Conservation (phyloP, 305 asterid genomes). For the Fraxinus velutina region DNA sequence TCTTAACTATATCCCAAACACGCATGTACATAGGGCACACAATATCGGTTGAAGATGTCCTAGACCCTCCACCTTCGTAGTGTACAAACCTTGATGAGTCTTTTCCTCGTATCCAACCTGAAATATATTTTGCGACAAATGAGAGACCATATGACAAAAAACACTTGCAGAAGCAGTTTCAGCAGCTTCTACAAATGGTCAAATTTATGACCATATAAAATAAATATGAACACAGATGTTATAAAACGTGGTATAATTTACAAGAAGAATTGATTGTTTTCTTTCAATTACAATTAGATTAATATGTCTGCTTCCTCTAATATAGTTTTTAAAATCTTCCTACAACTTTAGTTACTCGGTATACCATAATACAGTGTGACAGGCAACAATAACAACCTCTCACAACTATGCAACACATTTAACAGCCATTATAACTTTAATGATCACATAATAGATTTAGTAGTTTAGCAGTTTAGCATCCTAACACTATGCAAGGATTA, state of each 20-base stretch:
- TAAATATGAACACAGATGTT: not conserved
- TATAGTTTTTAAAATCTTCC: not conserved
- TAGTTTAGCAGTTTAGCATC: not conserved
- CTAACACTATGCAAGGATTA: not conserved
- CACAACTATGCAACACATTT: not conserved
- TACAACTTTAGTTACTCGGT: not conserved
- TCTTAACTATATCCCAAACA: constrained; percentile 80
- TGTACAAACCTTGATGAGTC: constrained; percentile 84
- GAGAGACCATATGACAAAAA: constrained; percentile 3
- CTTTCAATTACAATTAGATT: not conserved
- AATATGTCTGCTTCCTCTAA: not conserved
- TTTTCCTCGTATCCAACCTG: constrained; percentile 91
- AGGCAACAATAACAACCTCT: not conserved
- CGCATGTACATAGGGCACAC: constrained; percentile 99
- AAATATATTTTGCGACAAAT: constrained; percentile 20
- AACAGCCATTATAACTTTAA: not conserved
- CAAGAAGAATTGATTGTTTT: not conserved
- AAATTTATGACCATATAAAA: not conserved
- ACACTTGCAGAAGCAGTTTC: constrained; percentile 3
- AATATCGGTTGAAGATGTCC: constrained; percentile 89
- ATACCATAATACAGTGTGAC: not conserved
- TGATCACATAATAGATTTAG: not conserved
- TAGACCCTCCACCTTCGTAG: constrained; percentile 94
- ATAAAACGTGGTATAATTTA: not conserved
- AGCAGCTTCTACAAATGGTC: not conserved